Evolutionary conservation across 495 filamentous ascomycete genomes (phyloP).

Genomic region (Penicillium pulvis): DNA sequence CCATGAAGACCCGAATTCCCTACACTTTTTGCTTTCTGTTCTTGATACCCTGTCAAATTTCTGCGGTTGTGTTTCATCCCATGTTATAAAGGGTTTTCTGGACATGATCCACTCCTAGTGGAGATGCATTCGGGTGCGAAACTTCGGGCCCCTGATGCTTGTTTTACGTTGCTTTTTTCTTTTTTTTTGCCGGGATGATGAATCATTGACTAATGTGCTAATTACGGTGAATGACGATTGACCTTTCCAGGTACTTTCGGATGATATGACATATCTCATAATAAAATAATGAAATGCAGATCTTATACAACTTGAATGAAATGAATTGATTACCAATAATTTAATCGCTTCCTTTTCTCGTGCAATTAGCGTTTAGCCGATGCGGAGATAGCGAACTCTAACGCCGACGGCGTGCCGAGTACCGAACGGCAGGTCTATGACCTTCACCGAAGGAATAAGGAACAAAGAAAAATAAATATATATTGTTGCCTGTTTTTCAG

Average conservation of each 20-base stretch:
- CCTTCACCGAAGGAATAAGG: neutral
- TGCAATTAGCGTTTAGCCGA: slow-evolving; percentile 11
- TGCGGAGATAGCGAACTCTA: slow-evolving; percentile 16
- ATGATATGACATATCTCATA: neutral
- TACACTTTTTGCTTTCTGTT: neutral
- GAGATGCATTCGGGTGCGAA: neutral
- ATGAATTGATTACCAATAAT: neutral
- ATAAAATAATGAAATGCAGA: neutral
- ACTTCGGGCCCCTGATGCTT: neutral
- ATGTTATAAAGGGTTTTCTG: neutral
- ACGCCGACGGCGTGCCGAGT: slow-evolving; percentile 21
- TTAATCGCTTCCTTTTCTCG: neutral
- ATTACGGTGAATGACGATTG: slow-evolving; percentile 1
- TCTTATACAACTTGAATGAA: neutral
- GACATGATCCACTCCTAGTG: neutral
- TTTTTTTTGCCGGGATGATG: slow-evolving; percentile 1
- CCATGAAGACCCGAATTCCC: slow-evolving; percentile 13
- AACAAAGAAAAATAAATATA: neutral
- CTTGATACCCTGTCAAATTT: slow-evolving; percentile 31
- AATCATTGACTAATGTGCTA: slow-evolving; percentile 21
- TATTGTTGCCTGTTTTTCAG: neutral
- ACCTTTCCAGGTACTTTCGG: neutral
- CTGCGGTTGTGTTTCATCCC: slow-evolving; percentile 12
- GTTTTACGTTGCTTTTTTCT: neutral
- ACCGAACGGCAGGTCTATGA: slow-evolving; percentile 9